Evolutionary conservation across 164 flowering plant genomes (phyloP).

Genomic region (Aristolochia californica): DNA sequence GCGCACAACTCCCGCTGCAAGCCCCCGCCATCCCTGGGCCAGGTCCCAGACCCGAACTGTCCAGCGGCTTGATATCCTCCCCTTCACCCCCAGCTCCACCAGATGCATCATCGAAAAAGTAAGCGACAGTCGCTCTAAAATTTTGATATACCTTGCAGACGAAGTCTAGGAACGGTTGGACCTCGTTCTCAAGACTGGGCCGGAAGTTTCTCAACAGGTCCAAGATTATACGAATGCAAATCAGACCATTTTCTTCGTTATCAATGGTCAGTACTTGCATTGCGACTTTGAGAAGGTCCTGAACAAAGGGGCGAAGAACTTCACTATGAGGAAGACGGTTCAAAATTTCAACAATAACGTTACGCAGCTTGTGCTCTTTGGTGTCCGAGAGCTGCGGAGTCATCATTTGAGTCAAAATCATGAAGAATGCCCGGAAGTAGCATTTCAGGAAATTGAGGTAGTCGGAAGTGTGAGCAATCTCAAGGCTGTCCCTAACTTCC

Average conservation of each 20-base stretch:
- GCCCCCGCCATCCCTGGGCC: constrained; percentile 7
- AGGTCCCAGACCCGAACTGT: constrained; percentile 5
- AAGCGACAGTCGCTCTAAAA: constrained; percentile 64
- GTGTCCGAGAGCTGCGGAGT: constrained; percentile 75
- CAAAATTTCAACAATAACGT: constrained; percentile 75
- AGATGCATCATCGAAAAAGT: constrained; percentile 57
- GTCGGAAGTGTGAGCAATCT: constrained; percentile 90
- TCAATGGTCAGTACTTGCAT: constrained; percentile 89
- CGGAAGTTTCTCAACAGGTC: constrained; percentile 85
- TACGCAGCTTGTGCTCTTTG: constrained; percentile 82
- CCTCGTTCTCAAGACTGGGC: constrained; percentile 70
- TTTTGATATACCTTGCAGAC: constrained; percentile 91
- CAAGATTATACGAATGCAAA: constrained; percentile 82
- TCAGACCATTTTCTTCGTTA: constrained; percentile 90
- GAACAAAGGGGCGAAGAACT: constrained; percentile 91
- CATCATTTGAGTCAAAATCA: constrained; percentile 59
- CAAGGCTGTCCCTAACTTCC: constrained; percentile 94
- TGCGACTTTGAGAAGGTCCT: constrained; percentile 86
- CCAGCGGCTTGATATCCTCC: constrained; percentile 55
- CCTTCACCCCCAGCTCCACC: constrained; percentile 7
- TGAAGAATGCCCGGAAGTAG: constrained; percentile 74
- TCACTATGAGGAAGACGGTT: constrained; percentile 92
- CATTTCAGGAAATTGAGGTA: constrained; percentile 82
- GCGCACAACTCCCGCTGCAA: constrained; percentile 7
- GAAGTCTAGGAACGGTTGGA: constrained; percentile 90